These are phyloP conservation scores for Rhexocercosporidium sp. DNA, from an alignment of 2,329 filamentous ascomycete genomes.

Conservation along the genomic window DNA sequence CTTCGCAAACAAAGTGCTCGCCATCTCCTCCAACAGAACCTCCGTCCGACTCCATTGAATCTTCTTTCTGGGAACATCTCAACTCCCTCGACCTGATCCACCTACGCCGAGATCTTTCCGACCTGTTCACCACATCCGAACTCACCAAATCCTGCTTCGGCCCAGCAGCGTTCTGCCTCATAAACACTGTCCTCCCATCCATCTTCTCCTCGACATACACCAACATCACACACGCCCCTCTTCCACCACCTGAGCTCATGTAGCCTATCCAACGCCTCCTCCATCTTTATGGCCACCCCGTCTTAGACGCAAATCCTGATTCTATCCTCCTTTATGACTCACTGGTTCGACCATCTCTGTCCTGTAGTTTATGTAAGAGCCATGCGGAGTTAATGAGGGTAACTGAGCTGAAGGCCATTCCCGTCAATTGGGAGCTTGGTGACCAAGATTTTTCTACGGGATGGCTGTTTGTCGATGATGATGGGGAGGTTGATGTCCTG, in stretches of 20 bases:
- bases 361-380: neutral
- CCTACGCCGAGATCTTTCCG: neutral
- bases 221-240: neutral
- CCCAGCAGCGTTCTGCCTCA: neutral
- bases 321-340: neutral
- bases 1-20: neutral
- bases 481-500: neutral
- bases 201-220: neutral
- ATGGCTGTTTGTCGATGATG: neutral
- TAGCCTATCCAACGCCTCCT: neutral
- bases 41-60: neutral
- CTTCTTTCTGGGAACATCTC: neutral
- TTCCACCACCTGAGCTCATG: neutral
- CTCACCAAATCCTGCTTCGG: neutral
- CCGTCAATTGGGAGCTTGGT: neutral
- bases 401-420: neutral
- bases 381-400: neutral
- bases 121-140: neutral
- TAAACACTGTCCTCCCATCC: neutral
- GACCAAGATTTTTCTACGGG: neutral
- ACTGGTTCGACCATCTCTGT: neutral
- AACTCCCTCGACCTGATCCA: neutral
- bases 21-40: neutral
- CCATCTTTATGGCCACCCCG: neutral
- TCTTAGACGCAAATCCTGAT: neutral